Conservation (phyloP, 768 basidiomycete genomes). For the Rhizopogon sp. region DNA sequence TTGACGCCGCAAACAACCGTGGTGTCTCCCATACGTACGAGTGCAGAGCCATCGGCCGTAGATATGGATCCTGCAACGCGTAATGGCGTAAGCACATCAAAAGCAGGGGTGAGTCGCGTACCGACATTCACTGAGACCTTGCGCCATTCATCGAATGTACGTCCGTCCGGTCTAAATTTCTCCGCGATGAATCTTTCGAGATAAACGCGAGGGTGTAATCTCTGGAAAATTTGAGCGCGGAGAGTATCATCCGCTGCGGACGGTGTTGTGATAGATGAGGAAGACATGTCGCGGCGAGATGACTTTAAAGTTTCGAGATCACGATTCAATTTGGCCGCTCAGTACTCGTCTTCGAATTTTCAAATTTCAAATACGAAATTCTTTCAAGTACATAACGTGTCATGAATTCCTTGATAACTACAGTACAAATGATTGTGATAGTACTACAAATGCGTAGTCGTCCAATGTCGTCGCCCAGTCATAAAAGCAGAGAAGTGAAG, state of each 20-base stretch:
- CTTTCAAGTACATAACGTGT: background rate
- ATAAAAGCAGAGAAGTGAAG: background rate
- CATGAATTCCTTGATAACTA: background rate
- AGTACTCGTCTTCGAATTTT: too few species aligned
- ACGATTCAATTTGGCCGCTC: too few species aligned
- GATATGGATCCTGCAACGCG: conserved; percentile 73
- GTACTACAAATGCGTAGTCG: conserved; percentile 8
- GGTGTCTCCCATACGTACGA: conserved; percentile 89
- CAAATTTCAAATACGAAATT: too few species aligned
- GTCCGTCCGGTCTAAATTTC: conserved; percentile 77
- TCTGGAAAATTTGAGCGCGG: conserved; percentile 60
- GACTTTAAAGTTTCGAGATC: too few species aligned
- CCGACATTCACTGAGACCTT: conserved; percentile 77
- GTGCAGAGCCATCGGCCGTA: conserved; percentile 89
- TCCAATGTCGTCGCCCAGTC: conserved; percentile 1
- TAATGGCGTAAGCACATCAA: background rate
- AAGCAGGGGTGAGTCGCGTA: conserved; percentile 32
- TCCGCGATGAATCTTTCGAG: conserved; percentile 82
- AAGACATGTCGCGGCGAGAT: background rate
- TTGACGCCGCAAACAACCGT: conserved; percentile 95
- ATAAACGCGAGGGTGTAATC: conserved; percentile 85
- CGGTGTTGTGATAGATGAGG: background rate
- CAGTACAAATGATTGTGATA: conserved; percentile 4
- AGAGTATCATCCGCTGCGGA: conserved; percentile 11
- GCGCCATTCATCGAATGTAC: conserved; percentile 65